Evolutionary conservation across 148 eudicot species (phyloP), one percentile per base, ranked within the genome.

Genomic region (Rhododendron vialii): DNA sequence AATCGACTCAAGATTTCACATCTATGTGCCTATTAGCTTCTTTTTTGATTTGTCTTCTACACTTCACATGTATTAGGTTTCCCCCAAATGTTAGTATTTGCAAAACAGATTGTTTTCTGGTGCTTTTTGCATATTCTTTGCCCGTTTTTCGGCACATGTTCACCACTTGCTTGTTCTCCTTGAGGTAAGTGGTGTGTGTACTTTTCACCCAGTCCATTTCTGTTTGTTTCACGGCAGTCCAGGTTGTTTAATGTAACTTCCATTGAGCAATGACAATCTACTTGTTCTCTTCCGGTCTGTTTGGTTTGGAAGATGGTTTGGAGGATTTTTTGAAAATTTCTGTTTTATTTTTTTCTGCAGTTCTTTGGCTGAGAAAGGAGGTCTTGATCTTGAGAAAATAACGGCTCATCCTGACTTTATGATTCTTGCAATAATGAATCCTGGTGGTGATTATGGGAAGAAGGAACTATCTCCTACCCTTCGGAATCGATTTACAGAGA

Each of bases 351-450:
- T 79, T 69, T 67, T 86, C 26, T 89, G 86, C 92, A 95, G 1
- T 98, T 90, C 95, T 28, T 93, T 97, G 93, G 98, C 98, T 81
- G 99, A 97, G 92, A 95, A 93, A 91, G 99, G 99, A 86, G 99
- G 98, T 63, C 83, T 93, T 48, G 89, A 93, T 82, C 89, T 95
- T 86, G 98, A 97, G 92, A 94, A 73, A 51, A 85, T 95, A 35
- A 90, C 91, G 47, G 99, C 99, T 74, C 92, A 94, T 93, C 91
- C 91, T n/a, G 91, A 93, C 53, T 95, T 97, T 90, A 95, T 97
- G 85, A 92, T 97, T 82, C 96, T 97, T 74, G 98, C 99, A 78
- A 97, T 98, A 86, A 97, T 97, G 99, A 97, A n/a, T n/a, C n/a
- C n/a, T n/a, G n/a, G n/a, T n/a, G 99, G 99, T 71, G 99, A 97